Percentiles rank a stretch among this genome's conserved stretches.
These are phyloP conservation scores for Blastobotrys niveus DNA, from an alignment of 1,139 yeast species.

Conservation along the genomic window DNA sequence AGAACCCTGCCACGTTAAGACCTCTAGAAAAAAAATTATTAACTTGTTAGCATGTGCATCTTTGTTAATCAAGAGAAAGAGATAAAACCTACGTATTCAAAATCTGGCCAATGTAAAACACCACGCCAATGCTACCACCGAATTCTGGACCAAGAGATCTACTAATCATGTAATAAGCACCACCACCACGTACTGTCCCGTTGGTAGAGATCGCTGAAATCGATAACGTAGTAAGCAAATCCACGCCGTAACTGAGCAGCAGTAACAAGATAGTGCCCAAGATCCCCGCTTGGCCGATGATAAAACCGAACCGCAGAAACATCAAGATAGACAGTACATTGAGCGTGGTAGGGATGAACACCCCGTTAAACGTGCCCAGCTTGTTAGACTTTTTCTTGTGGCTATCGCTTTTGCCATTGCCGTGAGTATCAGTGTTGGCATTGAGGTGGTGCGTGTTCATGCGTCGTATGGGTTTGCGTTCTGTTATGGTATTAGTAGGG, in stretches of 20 bases:
- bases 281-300: slow-evolving; percentile 73
- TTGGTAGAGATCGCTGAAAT: slow-evolving; percentile 77
- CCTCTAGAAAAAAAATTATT: no score
- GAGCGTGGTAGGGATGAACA: slow-evolving; percentile 68
- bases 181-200: slow-evolving; percentile 80
- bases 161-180: slow-evolving; percentile 78
- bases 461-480: no score
- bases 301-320: slow-evolving; percentile 75
- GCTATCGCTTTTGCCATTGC: neutral
- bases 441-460: neutral
- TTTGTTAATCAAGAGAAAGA: slow-evolving; percentile 15
- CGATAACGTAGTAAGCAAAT: slow-evolving; percentile 63
- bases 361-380: slow-evolving; percentile 41
- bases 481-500: no score
- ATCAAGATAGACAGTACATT: slow-evolving; percentile 73
- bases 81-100: slow-evolving; percentile 48
- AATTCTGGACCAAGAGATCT: slow-evolving; percentile 76
- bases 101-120: slow-evolving; percentile 72
- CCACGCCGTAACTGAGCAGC: slow-evolving; percentile 55
- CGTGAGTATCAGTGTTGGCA: neutral
- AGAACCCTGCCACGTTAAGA: slow-evolving; percentile 72
- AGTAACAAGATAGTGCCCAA: slow-evolving; percentile 47
- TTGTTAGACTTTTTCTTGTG: slow-evolving; percentile 18
- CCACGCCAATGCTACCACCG: slow-evolving; percentile 79
- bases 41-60: neutral